Evolutionary conservation across 768 basidiomycete genomes (phyloP).

Genomic region (Amanita polypyramis): DNA sequence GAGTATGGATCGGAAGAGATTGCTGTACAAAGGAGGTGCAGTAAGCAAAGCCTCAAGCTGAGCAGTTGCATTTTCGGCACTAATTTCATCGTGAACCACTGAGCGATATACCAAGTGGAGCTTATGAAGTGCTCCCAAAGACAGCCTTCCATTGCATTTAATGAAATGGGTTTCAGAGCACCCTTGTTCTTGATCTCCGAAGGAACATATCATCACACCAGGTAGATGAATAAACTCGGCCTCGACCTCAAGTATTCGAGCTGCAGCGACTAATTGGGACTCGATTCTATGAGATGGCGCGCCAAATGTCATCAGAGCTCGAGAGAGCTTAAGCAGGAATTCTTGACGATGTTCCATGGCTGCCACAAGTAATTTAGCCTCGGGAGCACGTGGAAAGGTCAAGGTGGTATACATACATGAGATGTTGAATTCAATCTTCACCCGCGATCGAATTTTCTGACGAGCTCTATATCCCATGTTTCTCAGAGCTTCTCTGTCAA

Average conservation of each 20-base stretch:
- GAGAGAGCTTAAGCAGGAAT: slow-evolving; percentile 79
- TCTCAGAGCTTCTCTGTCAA: slow-evolving; percentile 49
- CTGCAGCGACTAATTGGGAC: slow-evolving; percentile 81
- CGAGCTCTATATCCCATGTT: slow-evolving; percentile 61
- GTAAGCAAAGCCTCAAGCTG: slow-evolving; percentile 54
- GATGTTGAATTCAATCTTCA: slow-evolving; percentile 67
- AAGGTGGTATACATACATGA: slow-evolving; percentile 35
- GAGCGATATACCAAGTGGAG: slow-evolving; percentile 78
- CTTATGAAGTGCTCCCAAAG: slow-evolving; percentile 75
- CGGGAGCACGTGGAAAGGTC: not conserved
- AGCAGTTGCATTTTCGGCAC: slow-evolving; percentile 63
- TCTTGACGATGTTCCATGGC: slow-evolving; percentile 76
- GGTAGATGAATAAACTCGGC: slow-evolving; percentile 88
- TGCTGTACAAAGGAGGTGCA: slow-evolving; percentile 53
- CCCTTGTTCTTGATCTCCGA: slow-evolving; percentile 84
- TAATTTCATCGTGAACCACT: slow-evolving; percentile 89
- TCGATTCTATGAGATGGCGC: slow-evolving; percentile 93
- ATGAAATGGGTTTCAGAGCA: slow-evolving; percentile 86
- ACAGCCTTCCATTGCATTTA: slow-evolving; percentile 66
- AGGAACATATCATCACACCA: slow-evolving; percentile 75
- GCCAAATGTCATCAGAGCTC: slow-evolving; percentile 84
- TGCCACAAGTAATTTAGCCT: slow-evolving; percentile 13
- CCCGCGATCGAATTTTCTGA: slow-evolving; percentile 51
- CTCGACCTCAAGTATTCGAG: slow-evolving; percentile 81
- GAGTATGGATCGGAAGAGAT: slow-evolving; percentile 50